Percentiles rank a stretch among this genome's conserved stretches.
These are phyloP conservation scores for Posidonia oceanica DNA, from an alignment of 116 monocot species.

Conservation along the genomic window DNA sequence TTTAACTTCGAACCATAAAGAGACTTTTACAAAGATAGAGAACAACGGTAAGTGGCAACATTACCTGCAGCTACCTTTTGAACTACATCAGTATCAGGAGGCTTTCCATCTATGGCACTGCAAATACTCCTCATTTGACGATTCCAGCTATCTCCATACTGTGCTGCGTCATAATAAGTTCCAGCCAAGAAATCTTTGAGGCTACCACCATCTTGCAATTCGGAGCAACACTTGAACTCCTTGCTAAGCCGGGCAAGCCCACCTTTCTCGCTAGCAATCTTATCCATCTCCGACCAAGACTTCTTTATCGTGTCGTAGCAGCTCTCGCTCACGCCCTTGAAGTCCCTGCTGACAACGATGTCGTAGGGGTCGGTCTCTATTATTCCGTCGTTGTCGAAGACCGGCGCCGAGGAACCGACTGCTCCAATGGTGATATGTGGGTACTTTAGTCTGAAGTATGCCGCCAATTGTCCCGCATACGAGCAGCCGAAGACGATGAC, in stretches of 20 bases:
- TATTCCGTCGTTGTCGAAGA: constrained; percentile 15
- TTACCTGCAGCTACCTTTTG: constrained; percentile 8
- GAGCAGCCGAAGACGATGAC: constrained; percentile 29
- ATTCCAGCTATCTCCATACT: not conserved
- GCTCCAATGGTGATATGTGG: constrained; percentile 20
- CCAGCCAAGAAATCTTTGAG: not conserved
- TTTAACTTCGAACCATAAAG: too few species aligned
- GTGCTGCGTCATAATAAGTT: not conserved
- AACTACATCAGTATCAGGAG: not conserved
- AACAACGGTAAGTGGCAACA: not conserved
- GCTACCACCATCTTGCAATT: not conserved
- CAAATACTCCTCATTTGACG: not conserved
- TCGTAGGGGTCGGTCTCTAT: constrained; percentile 24
- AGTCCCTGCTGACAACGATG: constrained; percentile 28
- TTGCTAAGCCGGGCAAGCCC: constrained; percentile 13
- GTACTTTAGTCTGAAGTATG: constrained; percentile 14
- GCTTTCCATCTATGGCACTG: not conserved
- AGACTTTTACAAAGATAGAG: too few species aligned
- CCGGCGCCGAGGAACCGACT: constrained; percentile 32
- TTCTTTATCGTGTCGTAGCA: constrained; percentile 7
- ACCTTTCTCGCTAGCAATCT: not conserved
- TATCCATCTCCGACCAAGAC: not conserved
- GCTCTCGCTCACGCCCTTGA: constrained; percentile 17
- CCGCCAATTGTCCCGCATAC: constrained; percentile 13
- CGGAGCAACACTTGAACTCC: constrained; percentile 36